Conservation (phyloP, 2,329 filamentous ascomycete genomes). For the Penicillium nordicum region DNA sequence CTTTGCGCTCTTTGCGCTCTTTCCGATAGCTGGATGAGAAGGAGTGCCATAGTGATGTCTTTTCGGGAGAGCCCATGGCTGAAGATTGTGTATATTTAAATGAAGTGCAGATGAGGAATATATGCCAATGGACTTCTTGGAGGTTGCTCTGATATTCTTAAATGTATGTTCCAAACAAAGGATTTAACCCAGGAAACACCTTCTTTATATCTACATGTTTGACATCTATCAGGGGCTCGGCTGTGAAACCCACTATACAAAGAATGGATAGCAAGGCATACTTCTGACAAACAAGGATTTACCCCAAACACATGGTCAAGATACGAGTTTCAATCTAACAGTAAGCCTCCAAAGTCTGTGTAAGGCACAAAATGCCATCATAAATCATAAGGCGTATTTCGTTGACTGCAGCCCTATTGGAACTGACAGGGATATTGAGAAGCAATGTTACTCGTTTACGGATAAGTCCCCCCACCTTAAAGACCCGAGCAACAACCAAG, state of each 20-base stretch:
- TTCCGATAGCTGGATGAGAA: constrained; percentile 12
- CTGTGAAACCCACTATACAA: neutral
- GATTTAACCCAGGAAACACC: neutral
- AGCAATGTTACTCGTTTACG: neutral
- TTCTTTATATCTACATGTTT: neutral
- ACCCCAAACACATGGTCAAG: neutral
- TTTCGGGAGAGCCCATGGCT: constrained; percentile 3
- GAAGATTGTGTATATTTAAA: constrained; percentile 2
- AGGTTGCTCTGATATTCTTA: neutral
- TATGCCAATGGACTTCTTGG: neutral
- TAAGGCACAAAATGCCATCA: too few species aligned
- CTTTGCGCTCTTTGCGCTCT: neutral
- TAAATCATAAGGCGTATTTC: neutral
- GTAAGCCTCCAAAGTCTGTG: neutral
- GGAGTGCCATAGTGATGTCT: constrained; percentile 6
- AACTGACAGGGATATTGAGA: neutral
- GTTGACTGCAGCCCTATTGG: neutral
- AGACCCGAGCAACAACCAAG: neutral
- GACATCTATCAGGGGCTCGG: neutral
- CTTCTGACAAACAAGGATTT: neutral
- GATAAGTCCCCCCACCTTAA: neutral
- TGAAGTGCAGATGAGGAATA: neutral
- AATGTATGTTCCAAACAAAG: constrained; percentile 1
- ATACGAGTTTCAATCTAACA: neutral
- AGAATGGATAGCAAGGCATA: neutral